These are phyloP conservation scores for Tetracentron sinense DNA, from an alignment of 164 flowering plant genomes.

Conservation along the genomic window DNA sequence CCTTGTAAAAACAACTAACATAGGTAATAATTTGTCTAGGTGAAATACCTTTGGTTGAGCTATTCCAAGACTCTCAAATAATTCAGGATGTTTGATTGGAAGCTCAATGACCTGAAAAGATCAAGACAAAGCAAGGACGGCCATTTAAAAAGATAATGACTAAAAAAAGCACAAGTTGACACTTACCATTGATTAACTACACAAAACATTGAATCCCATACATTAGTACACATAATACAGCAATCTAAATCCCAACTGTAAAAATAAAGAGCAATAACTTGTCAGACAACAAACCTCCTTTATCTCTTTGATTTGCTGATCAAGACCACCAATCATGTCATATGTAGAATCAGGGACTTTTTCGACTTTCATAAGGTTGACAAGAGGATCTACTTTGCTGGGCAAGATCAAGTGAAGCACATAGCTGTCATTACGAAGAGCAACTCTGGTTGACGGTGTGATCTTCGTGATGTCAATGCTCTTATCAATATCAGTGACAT, in stretches of 20 bases:
- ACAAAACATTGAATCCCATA: neutral
- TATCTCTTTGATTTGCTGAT: conserved; percentile 95
- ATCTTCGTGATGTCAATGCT: conserved; percentile 92
- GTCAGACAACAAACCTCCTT: conserved; percentile 63
- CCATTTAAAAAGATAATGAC: too few species aligned
- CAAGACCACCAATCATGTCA: conserved; percentile 99
- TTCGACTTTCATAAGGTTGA: conserved; percentile 98
- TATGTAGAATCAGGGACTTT: conserved; percentile 98
- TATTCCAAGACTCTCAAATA: conserved; percentile 95
- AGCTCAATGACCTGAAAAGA: conserved; percentile 85
- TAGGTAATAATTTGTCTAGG: neutral
- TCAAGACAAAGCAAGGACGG: neutral
- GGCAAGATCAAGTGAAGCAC: conserved; percentile 92
- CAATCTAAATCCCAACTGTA: too few species aligned
- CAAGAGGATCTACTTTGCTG: conserved; percentile 96
- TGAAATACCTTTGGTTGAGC: conserved; percentile 89
- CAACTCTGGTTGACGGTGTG: conserved; percentile 94
- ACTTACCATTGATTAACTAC: neutral
- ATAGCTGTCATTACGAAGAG: conserved; percentile 94
- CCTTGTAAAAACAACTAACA: neutral
- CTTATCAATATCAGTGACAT: conserved; percentile 95
- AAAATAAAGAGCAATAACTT: neutral
- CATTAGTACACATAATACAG: too few species aligned
- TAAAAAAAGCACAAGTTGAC: neutral
- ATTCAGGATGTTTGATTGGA: conserved; percentile 94